A percentile compares a stretch with the other conserved stretches of the same genome.
These are phyloP conservation scores for Styphnolobium japonicum DNA, from an alignment of 306 rosid species.

Conservation along the genomic window DNA sequence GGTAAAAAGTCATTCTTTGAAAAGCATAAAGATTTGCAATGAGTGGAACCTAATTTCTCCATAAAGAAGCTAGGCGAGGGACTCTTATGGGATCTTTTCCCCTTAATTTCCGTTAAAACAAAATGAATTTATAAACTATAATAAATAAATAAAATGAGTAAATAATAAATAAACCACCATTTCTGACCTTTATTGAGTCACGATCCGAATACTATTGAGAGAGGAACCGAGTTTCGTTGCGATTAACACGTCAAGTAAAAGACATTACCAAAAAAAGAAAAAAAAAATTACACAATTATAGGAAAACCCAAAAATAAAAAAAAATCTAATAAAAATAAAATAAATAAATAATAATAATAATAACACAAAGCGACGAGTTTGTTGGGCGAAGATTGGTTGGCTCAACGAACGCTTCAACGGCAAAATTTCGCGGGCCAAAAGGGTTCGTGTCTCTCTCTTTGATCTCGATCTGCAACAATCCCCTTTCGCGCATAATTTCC, in stretches of 20 bases:
- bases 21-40: no score
- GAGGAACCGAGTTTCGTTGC: neutral
- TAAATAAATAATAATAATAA: neutral
- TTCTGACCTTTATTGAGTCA: neutral
- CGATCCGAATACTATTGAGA: neutral
- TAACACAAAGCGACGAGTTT: conserved; percentile 13
- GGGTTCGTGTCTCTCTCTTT: conserved; percentile 32
- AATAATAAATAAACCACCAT: no score
- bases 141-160: no score
- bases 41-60: no score
- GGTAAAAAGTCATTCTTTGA: no score
- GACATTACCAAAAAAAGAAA: neutral
- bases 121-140: neutral
- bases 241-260: conserved; percentile 9
- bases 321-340: neutral
- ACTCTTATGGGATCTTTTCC: no score
- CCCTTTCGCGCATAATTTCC: conserved; percentile 27
- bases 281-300: neutral
- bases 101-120: neutral
- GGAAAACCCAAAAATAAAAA: neutral
- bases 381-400: conserved; percentile 65
- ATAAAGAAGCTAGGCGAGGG: no score
- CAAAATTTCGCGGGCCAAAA: conserved; percentile 75
- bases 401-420: conserved; percentile 96
- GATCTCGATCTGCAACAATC: conserved; percentile 33